Evolutionary conservation across 805 yeast genomes (phyloP).

Genomic region (Cyberlindnera veronae): DNA sequence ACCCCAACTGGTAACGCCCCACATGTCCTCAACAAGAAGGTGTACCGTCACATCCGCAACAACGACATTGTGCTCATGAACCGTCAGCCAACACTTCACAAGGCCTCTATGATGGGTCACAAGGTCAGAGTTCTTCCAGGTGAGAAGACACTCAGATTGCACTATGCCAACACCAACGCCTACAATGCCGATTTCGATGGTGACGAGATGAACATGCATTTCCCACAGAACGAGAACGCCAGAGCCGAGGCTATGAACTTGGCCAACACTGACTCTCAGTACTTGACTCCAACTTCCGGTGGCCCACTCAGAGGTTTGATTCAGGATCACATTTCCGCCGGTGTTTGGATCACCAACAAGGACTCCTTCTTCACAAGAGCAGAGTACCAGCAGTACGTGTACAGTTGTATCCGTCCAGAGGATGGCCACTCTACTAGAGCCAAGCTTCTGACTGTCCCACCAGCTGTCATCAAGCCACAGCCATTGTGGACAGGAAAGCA

Average conservation of each 20-base stretch:
- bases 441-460: constrained; percentile 75
- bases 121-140: constrained; percentile 95
- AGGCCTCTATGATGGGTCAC: constrained; percentile 99
- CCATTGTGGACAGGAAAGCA: constrained; percentile 99
- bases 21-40: constrained; percentile 80
- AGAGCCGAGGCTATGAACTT: constrained; percentile 92
- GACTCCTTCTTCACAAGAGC: constrained; percentile 90
- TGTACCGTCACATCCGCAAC: constrained; percentile 88
- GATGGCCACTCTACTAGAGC: constrained; percentile 87
- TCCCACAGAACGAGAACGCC: constrained; percentile 97
- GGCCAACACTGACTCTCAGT: constrained; percentile 97
- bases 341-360: constrained; percentile 95
- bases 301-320: constrained; percentile 97
- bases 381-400: constrained; percentile 87
- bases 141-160: constrained; percentile 93
- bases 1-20: constrained; percentile 69
- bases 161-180: constrained; percentile 98
- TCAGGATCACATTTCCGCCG: constrained; percentile 98
- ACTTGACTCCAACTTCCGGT: constrained; percentile 97
- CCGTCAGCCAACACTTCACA: constrained; percentile 98
- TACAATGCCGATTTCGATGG: constrained; percentile 99
- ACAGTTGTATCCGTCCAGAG: constrained; percentile 94
- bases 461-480: constrained; percentile 80
- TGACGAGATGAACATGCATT: constrained; percentile 99
- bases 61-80: constrained; percentile 96